phyloP scores from a whole-genome alignment of 768 basidiomycete genomes.

The Tricholoma flavovirens region DNA sequence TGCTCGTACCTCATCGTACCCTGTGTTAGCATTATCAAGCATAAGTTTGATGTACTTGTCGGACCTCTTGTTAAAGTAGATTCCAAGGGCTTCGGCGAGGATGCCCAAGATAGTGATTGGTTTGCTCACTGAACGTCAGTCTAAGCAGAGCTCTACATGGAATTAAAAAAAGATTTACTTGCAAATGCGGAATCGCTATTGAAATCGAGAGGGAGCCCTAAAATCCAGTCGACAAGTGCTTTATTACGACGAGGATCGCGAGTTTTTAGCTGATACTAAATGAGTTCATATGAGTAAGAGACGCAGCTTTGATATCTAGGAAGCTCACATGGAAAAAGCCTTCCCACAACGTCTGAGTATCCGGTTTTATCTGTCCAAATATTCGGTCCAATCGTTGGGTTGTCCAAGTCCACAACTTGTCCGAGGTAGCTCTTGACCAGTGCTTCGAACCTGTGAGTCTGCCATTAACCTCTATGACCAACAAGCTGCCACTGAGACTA shows the following conservation, averaged over 20 bases:
- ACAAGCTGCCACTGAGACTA: background rate
- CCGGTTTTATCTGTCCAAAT: slow-evolving; percentile 75
- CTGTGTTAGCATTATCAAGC: slow-evolving; percentile 72
- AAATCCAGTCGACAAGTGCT: slow-evolving; percentile 71
- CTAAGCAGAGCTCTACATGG: background rate
- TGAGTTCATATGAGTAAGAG: background rate
- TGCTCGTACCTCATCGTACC: slow-evolving; percentile 71
- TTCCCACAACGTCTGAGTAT: slow-evolving; percentile 77
- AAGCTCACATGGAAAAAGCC: slow-evolving; percentile 48
- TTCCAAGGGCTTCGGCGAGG: slow-evolving; percentile 59
- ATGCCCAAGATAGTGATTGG: slow-evolving; percentile 60
- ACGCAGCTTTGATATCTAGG: background rate
- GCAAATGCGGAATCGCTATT: slow-evolving; percentile 82
- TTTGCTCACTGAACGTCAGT: slow-evolving; percentile 58
- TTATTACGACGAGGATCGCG: slow-evolving; percentile 78
- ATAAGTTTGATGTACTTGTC: slow-evolving; percentile 65
- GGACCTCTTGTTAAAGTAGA: slow-evolving; percentile 61
- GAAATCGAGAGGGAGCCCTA: slow-evolving; percentile 75
- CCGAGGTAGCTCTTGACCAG: slow-evolving; percentile 55
- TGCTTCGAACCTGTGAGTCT: slow-evolving; percentile 66
- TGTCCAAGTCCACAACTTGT: slow-evolving; percentile 71
- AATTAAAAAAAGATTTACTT: slow-evolving; percentile 41
- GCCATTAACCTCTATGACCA: background rate
- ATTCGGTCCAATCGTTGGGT: slow-evolving; percentile 53
- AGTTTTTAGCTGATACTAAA: slow-evolving; percentile 49